Base-by-base conservation (phyloP, 2,329 filamentous ascomycete species). In the Lasiodiplodia hormozganensis region DNA sequence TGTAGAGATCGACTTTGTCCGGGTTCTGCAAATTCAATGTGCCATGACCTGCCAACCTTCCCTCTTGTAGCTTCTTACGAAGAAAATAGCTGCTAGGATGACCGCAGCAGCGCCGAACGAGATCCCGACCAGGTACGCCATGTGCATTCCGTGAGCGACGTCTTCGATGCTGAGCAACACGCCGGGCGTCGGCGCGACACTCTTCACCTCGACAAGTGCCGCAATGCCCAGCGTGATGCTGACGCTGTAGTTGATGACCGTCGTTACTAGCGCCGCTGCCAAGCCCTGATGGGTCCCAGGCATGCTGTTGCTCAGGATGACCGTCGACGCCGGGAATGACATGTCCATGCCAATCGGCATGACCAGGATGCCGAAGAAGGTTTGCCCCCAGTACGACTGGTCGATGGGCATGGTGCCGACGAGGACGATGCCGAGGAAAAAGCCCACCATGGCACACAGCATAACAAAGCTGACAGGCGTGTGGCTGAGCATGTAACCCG, bases 401-500 rank as follows among this genome's bases (percentile, higher is more conserved):
- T 77, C 70, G 18, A 74, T 71, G 11, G 78, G 78, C 71, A 73
- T 72, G 28, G 74, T 76, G 11, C 72, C 73, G 18, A 76, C 69
- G 40, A 80, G 70, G 52, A 74, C 70, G 47, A 74, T 74, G 36
- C 78, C 78, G 23, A 71, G 70, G 38, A 74, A 72, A 71, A 80
- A 80, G 28, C 75, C 76, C 8, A 76, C 56, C 76, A 80, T 80
- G 28, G 76, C 75, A 23, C 77, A 70, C 70, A 80, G 70, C 77
- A 81, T 80, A 18, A 77, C 76, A 69, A 78, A 80, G 21, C 75
- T 73, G 25, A 78, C 75, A 0, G 76, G 77, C 0, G 76, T 78
- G 68, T 78, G 78, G 16, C 75, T 78, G n/a, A 81, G 73, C 72
- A 80, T 71, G 69, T 78, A 77, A 6, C 79, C 78, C 1, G 78